These are phyloP conservation scores for Pythium rishiriense DNA, from an alignment of 352 stramenopile species.

Conservation along the genomic window DNA sequence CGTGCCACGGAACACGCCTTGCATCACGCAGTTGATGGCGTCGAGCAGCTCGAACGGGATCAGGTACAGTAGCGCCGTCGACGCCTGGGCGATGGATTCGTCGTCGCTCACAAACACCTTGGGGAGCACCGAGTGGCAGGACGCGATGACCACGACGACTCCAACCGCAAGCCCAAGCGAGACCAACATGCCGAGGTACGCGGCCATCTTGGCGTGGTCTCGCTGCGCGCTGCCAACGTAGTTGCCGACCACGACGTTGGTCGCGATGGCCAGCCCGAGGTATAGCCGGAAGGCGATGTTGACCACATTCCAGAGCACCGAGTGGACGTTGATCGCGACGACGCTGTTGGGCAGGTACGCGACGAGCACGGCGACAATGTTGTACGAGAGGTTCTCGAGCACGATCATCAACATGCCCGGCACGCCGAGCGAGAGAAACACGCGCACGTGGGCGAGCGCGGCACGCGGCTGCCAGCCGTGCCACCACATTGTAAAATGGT, in stretches of 20 bases:
- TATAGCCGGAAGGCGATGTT: slow-evolving; percentile 81
- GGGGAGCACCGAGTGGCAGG: slow-evolving; percentile 48
- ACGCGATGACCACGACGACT: slow-evolving; percentile 47
- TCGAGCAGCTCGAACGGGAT: slow-evolving; percentile 76
- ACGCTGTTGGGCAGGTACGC: slow-evolving; percentile 64
- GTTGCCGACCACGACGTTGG: slow-evolving; percentile 83
- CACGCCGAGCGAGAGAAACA: slow-evolving; percentile 71
- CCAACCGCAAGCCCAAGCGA: slow-evolving; percentile 42
- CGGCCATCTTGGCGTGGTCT: slow-evolving; percentile 79
- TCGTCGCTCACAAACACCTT: slow-evolving; percentile 73
- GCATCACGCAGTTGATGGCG: slow-evolving; percentile 73
- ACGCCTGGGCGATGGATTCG: slow-evolving; percentile 24
- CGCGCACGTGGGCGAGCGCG: slow-evolving; percentile 52
- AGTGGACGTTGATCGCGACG: slow-evolving; percentile 73
- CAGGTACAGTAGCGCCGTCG: slow-evolving; percentile 52
- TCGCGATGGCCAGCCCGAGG: slow-evolving; percentile 77
- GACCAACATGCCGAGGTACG: slow-evolving; percentile 65
- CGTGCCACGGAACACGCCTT: slow-evolving; percentile 73
- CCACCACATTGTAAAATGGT: slow-evolving; percentile 53
- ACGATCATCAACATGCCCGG: slow-evolving; percentile 79
- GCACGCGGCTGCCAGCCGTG: slow-evolving; percentile 57
- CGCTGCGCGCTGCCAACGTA: slow-evolving; percentile 81
- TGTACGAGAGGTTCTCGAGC: slow-evolving; percentile 80
- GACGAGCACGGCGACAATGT: slow-evolving; percentile 74
- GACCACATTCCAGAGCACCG: slow-evolving; percentile 66